Percentiles rank a stretch among this genome's conserved stretches.
These are phyloP conservation scores for Umbelopsis isabellina DNA, from an alignment of 192 early-diverging fungal genomes.

Conservation along the genomic window DNA sequence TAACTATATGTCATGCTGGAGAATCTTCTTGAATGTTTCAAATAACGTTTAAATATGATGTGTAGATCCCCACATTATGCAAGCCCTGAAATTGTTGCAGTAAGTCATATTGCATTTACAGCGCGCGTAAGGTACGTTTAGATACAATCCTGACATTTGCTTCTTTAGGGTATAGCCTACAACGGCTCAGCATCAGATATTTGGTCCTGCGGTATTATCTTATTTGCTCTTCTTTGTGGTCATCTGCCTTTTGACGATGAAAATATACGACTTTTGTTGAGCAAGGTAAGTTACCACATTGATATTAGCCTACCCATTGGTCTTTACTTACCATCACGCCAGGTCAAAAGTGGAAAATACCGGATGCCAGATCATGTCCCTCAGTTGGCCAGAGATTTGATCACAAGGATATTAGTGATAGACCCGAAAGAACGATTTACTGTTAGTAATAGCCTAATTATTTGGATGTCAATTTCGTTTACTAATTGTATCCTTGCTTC, in stretches of 20 bases:
- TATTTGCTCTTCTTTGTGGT: conserved; percentile 72
- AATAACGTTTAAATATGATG: neutral
- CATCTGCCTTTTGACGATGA: conserved; percentile 79
- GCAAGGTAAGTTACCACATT: conserved; percentile 47
- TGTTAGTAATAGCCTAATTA: conserved; percentile 31
- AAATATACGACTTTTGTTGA: conserved; percentile 65
- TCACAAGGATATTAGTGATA: conserved; percentile 44
- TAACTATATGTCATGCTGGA: conserved; percentile 23
- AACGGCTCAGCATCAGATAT: conserved; percentile 70
- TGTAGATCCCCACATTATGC: conserved; percentile 74
- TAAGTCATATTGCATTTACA: conserved; percentile 14
- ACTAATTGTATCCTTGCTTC: neutral
- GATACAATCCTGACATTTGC: neutral
- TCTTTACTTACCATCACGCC: neutral
- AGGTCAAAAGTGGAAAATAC: conserved; percentile 44
- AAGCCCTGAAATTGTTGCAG: conserved; percentile 72
- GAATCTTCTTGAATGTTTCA: neutral
- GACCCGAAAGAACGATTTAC: conserved; percentile 48
- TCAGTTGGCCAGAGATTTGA: conserved; percentile 39
- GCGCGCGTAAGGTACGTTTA: neutral
- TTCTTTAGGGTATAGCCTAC: conserved; percentile 57
- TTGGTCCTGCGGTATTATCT: conserved; percentile 78
- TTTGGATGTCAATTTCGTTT: neutral
- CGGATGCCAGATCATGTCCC: conserved; percentile 44
- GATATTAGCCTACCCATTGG: neutral